A percentile compares a stretch with the other conserved stretches of the same genome.
Evolutionary conservation across 345 rosid species (phyloP).

Genomic region (Salix viminalis): DNA sequence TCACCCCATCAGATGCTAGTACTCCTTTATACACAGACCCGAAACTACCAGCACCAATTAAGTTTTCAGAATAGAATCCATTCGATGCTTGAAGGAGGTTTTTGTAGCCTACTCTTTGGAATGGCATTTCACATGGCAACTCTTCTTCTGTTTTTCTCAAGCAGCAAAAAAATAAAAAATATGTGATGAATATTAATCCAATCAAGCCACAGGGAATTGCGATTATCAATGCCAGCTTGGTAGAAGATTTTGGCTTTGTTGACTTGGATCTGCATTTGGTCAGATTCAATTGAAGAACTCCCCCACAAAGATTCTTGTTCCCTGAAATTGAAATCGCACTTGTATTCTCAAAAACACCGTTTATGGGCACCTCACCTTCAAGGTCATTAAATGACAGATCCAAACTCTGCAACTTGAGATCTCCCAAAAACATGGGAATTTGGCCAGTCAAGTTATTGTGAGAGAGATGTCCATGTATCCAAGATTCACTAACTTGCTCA

Average conservation of each 20-base stretch:
- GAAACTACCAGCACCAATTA: not conserved
- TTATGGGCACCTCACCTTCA: constrained; percentile 9
- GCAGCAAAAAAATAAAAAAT: not conserved
- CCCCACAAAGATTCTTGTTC: constrained; percentile 12
- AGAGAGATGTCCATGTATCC: not conserved
- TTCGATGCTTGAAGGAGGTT: not conserved
- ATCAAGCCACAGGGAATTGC: not conserved
- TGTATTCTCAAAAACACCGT: constrained; percentile 12
- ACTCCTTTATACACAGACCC: not conserved
- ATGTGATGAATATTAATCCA: not conserved
- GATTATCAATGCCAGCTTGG: not conserved
- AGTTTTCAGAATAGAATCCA: not conserved
- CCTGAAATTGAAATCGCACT: not conserved
- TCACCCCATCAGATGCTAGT: not conserved
- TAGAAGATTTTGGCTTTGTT: not conserved
- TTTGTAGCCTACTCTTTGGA: not conserved
- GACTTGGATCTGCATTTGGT: not conserved
- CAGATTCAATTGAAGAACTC: not conserved
- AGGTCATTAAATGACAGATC: constrained; percentile 14
- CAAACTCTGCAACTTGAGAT: not conserved
- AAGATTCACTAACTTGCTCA: too few species aligned
- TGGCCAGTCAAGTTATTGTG: constrained; percentile 4
- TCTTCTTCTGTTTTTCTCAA: not conserved
- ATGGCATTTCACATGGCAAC: not conserved
- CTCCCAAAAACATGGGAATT: not conserved